Base-by-base conservation (phyloP, 352 stramenopile species). In the Phytophthora melonis region DNA sequence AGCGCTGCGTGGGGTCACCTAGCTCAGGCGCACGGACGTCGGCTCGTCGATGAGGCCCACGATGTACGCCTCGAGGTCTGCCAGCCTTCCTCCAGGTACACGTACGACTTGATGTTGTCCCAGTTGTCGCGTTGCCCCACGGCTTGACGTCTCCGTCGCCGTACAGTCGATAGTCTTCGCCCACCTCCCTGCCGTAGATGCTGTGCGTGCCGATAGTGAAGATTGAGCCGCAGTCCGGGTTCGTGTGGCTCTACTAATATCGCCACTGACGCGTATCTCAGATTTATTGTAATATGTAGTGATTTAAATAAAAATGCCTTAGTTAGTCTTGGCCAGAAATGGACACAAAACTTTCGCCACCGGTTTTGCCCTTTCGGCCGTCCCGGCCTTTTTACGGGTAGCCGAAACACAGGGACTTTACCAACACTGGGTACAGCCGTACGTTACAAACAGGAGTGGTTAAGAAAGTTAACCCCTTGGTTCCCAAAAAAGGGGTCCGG, bases 71-170 rank as follows among this genome's bases (percentile, higher is more conserved):
- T 71, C 64, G 16, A 77, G 58, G 49, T 80, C 63, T 77, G 68
- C 68, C 73, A 80, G 59, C 68, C 68, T 49, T 64, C 68, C 14
- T 76, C 63, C 58, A 79, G 73, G 34, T 79, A 62, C 58, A 71
- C 63, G 54, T 66, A 79, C 50, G 60, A 62, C 72, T 79, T 76
- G 72, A 76, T 76, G 55, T 76, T 75, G 41, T 79, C 72, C 72
- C 72, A 76, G 62, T 73, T 73, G 54, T 79, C 72, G 21, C 68
- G 63, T 79, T 79, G 59, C 63, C 73, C 72, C 72, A 79, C 5
- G 72, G 72, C 25, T 79, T 79, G 5, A 76, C 58, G 9, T 68
- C 72, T 27, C 72, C 72, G 21, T 76, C 63, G 6, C 72, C 72
- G 14, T 62, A 73, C 30, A 79, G 36, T 13, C 72, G 72, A 58